Evolutionary conservation across 83 land plant genomes (phyloP), one percentile per base, ranked within the genome.

Genomic region (Picea mariana): DNA sequence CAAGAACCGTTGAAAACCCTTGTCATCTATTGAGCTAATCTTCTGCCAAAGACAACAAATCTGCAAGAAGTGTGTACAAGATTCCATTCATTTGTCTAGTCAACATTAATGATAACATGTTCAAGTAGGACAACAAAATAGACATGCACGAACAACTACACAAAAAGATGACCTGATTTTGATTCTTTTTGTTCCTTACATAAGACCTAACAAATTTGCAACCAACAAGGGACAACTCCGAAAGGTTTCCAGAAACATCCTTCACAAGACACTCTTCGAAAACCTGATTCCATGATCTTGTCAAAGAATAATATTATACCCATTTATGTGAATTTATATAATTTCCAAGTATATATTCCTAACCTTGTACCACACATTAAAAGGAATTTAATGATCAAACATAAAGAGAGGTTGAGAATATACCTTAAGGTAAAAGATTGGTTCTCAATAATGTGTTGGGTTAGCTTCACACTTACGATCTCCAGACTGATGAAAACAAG

Each of bases 21-120:
- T 81, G 6, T 77, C 86, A 44, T 73, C 78, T 16, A 89, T 83
- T 24, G 87, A 81, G 15, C 23, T 72, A 17, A 87, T 83, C 44
- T 89, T 89, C 82, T 86, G 60, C 89, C 91, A 89, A 26, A 89
- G 52, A 86, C 89, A 89, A 79, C 86, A 86, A 31, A 89, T 87
- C 89, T 86, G 82, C 75, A 84, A 12, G 23, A 81, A 44, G 4
- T 24, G 77, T 49, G 52, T 16, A 16, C 68, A 66, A 66, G 26
- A 6, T 21, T 6, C 68, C 68, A 66, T 9, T 49, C 11, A 49
- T 66, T 66, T 65, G 24, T 65, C 68, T 21, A 66, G 11, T n/a
- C 26, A 21, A 66, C 16, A 21, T 66, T 24, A 24, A 6, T 13
- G 16, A 15, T 66, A n/a, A 21, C 26, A 66, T 7, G 8, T 66